Conservation (phyloP, 805 yeast genomes). For the Candida railenensis region DNA sequence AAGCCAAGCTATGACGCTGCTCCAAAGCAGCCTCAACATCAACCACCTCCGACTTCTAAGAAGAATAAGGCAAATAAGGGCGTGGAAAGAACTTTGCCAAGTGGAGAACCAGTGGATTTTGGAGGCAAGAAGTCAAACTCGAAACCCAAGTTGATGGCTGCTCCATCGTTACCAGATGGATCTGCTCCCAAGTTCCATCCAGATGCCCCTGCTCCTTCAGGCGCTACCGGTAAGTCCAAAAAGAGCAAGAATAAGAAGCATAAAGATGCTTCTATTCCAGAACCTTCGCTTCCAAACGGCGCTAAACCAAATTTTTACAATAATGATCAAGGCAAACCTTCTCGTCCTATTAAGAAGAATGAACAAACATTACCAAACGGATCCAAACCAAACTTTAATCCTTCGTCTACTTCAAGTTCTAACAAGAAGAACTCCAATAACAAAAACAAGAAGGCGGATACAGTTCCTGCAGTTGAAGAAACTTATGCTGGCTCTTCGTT, state of each 20-base stretch:
- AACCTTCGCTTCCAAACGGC: constrained; percentile 27
- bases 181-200: background rate
- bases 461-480: constrained; percentile 16
- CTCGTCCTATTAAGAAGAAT: constrained; percentile 4
- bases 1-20: constrained; percentile 1
- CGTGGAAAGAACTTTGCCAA: constrained; percentile 17
- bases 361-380: constrained; percentile 27
- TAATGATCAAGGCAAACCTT: constrained; percentile 9
- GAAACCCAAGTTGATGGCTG: constrained; percentile 1
- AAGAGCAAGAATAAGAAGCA: constrained; percentile 7
- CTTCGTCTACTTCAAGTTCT: constrained; percentile 14
- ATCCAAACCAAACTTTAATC: constrained; percentile 21
- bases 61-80: background rate
- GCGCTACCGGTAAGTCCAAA: background rate
- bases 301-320: constrained; percentile 26
- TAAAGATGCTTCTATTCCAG: constrained; percentile 5
- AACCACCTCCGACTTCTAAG: constrained; percentile 4
- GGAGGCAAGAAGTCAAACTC: constrained; percentile 16
- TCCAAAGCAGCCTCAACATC: background rate
- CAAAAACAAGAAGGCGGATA: constrained; percentile 1
- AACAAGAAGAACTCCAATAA: constrained; percentile 7
- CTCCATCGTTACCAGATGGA: constrained; percentile 8
- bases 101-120: constrained; percentile 30
- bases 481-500: constrained; percentile 58
- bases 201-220: background rate